Conservation (phyloP, 2,329 filamentous ascomycete species). For the Tolypocladium inflatum region DNA sequence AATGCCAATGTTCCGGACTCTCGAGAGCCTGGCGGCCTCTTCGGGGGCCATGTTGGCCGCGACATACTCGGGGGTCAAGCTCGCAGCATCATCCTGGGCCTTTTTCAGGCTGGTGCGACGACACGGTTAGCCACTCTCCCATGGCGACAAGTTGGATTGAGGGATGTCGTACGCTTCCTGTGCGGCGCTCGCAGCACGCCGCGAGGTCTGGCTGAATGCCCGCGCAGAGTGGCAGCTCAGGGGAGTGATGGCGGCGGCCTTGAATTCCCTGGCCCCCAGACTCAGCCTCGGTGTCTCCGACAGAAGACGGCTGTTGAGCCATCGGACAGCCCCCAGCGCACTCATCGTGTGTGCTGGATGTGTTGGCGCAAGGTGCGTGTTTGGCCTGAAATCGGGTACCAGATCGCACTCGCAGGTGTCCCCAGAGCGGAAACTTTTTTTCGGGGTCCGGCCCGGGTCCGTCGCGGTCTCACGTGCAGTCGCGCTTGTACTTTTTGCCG, state of each 20-base stretch:
- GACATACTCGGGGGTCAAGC: conserved; percentile 49
- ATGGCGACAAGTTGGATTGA: neutral
- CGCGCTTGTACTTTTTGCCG: neutral
- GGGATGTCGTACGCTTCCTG: conserved; percentile 29
- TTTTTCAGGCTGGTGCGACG: conserved; percentile 31
- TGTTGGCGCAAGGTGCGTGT: neutral
- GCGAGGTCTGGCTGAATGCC: conserved; percentile 22
- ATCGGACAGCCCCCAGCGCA: conserved; percentile 27
- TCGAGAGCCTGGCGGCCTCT: conserved; percentile 68
- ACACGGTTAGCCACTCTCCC: conserved; percentile 6
- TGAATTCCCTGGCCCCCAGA: conserved; percentile 16
- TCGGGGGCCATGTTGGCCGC: conserved; percentile 72
- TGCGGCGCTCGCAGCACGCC: conserved; percentile 21
- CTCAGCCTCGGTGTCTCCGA: conserved; percentile 16
- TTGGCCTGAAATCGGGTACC: neutral
- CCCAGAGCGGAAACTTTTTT: neutral
- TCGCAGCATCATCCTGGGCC: conserved; percentile 41
- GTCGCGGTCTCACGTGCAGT: neutral
- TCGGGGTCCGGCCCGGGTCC: neutral
- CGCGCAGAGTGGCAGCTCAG: conserved; percentile 15
- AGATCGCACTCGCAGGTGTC: neutral
- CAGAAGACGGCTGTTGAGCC: conserved; percentile 30
- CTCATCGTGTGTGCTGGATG: conserved; percentile 22
- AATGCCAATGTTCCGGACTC: conserved; percentile 95
- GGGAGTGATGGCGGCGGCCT: conserved; percentile 12